Conservation (phyloP, 1,284 basidiomycete genomes). For the Marasmius fiardii region DNA sequence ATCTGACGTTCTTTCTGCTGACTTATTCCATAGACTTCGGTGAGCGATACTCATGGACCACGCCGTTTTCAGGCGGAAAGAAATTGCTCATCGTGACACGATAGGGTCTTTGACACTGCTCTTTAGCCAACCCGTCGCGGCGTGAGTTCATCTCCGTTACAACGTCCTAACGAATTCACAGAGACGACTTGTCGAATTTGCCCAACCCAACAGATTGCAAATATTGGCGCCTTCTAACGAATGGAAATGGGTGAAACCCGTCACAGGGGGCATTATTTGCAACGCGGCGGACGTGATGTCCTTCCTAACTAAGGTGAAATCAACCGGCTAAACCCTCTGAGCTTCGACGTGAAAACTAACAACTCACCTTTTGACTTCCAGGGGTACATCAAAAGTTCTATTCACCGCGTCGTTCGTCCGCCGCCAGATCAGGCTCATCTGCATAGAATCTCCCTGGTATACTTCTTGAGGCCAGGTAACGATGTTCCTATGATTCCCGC, state of each 20-base stretch:
- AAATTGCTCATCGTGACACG: no score
- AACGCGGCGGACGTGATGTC: constrained; percentile 18
- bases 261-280: not conserved
- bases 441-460: constrained; percentile 22
- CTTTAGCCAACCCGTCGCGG: no score
- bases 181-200: not conserved
- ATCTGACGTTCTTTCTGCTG: no score
- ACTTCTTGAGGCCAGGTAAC: constrained; percentile 22
- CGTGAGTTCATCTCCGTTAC: not conserved
- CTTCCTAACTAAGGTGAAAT: constrained; percentile 18
- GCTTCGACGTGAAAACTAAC: not conserved
- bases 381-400: constrained; percentile 36
- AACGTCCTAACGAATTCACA: not conserved
- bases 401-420: constrained; percentile 49
- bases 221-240: not conserved
- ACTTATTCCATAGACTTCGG: no score
- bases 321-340: not conserved
- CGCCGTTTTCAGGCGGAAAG: no score
- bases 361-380: not conserved
- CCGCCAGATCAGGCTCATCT: constrained; percentile 40
- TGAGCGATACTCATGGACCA: no score
- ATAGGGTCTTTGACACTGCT: no score
- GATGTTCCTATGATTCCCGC: constrained; percentile 20
- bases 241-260: constrained; percentile 1
- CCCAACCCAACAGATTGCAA: not conserved